Base-by-base conservation (phyloP, 164 flowering plant genomes). In the Vitis rupestris region DNA sequence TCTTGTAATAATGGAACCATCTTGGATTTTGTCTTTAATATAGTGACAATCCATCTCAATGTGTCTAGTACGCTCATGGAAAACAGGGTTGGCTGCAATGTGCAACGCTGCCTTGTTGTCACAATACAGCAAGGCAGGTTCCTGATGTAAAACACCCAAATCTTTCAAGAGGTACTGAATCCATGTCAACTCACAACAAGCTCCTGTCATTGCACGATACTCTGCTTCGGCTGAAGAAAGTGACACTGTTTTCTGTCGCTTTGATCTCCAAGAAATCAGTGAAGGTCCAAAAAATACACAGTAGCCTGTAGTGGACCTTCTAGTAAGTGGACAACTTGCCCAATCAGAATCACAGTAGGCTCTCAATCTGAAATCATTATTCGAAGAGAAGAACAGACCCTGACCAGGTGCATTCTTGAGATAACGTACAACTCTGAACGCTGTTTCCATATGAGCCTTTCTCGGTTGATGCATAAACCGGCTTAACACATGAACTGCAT, bases 21-120 rank as follows among this genome's bases (percentile, higher is more conserved):
- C 49, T 29, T 61, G 64, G 64, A 19, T 61, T n/a, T 61, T 61
- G 47, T 61, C 64, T 3, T 0, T 29, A 29, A 29, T 61, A 27
- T 61, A 61, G n/a, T 61, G 64, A 27, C 49, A 29, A 29, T 61
- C 44, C 64, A 61, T 61, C 64, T 61, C 11, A 61, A 61, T 9
- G 64, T 61, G 64, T 14, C 3, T 51, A 10, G 12, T 51, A 51
- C 5, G 15, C 54, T 51, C 54, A 51, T 51, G 54, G 15, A 51
- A 10, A 51, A 10, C 64, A 17, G 8, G 30, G 9, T 19, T 19
- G 49, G 2, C 10, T 61, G 7, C 7, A 19, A 61, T 61, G 64
- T 61, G 15, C 1, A 19, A 29, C 48, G 11, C 23, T 19, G 9
- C 19, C 49, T 61, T 27, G 64, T 61, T 61, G 14, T 61, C 64